phyloP scores from a whole-genome alignment of 2,329 filamentous ascomycete genomes.

The Pseudogymnoascus sp. region DNA sequence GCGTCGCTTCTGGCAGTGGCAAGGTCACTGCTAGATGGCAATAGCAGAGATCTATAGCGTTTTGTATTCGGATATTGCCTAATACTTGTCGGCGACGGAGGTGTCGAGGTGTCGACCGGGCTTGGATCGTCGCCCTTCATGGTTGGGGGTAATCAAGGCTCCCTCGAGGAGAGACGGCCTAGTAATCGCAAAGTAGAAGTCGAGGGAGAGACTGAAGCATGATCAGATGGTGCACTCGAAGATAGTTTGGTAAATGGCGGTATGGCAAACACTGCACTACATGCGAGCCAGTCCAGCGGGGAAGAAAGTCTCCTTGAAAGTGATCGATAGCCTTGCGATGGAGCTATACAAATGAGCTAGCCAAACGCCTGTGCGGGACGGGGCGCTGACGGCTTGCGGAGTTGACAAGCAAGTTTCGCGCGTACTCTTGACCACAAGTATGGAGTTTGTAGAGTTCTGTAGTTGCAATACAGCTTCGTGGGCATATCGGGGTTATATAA shows the following conservation, averaged over 20 bases:
- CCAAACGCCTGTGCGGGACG: neutral
- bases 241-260: neutral
- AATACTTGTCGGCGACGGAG: slow-evolving; percentile 9
- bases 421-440: neutral
- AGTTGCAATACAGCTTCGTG: neutral
- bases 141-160: neutral
- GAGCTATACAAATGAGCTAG: slow-evolving; percentile 6
- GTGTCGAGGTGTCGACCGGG: slow-evolving; percentile 8
- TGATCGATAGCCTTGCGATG: slow-evolving; percentile 2
- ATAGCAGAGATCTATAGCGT: slow-evolving; percentile 5
- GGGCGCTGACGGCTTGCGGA: neutral
- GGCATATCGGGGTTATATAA: neutral
- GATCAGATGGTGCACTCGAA: neutral
- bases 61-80: neutral
- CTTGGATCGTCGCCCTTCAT: slow-evolving; percentile 4
- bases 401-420: neutral
- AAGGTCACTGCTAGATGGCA: slow-evolving; percentile 10
- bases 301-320: neutral
- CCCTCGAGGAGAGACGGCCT: neutral
- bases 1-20: neutral
- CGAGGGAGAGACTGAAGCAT: neutral
- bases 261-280: neutral
- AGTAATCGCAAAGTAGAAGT: neutral
- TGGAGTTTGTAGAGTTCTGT: neutral
- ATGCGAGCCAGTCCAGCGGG: neutral